These are phyloP conservation scores for Strobilomyces confusus DNA, from an alignment of 768 basidiomycete genomes.

Conservation along the genomic window DNA sequence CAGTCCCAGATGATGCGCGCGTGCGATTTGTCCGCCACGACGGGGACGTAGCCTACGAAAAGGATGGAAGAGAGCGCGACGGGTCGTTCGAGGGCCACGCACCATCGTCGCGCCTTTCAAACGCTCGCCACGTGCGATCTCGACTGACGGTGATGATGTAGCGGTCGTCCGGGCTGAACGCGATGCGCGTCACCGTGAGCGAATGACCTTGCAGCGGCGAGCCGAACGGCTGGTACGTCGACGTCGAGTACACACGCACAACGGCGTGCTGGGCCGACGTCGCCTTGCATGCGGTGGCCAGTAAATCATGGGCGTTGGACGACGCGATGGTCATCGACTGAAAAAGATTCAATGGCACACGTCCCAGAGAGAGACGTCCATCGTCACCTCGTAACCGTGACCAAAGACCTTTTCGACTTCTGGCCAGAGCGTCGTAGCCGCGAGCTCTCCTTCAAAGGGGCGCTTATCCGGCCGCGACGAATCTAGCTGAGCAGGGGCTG, in stretches of 20 bases:
- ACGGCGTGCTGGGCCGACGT: constrained; percentile 86
- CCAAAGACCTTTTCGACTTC: constrained; percentile 97
- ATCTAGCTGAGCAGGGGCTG: constrained; percentile 18
- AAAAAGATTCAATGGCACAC: not conserved
- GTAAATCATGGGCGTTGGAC: constrained; percentile 61
- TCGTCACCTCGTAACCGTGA: constrained; percentile 87
- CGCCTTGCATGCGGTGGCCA: constrained; percentile 91
- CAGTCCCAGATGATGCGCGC: constrained; percentile 95
- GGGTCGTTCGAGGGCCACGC: not conserved
- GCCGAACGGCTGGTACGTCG: constrained; percentile 67
- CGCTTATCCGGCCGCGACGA: constrained; percentile 28
- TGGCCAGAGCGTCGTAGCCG: constrained; percentile 89
- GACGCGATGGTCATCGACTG: constrained; percentile 80
- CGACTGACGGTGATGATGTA: constrained; percentile 82
- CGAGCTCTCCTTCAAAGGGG: constrained; percentile 91
- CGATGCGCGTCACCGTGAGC: constrained; percentile 85
- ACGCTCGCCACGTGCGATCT: constrained; percentile 90
- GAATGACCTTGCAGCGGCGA: constrained; percentile 76
- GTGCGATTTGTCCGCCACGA: constrained; percentile 79
- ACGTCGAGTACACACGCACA: constrained; percentile 75
- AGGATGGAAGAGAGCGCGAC: not conserved
- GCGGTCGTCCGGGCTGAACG: constrained; percentile 83
- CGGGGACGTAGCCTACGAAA: constrained; percentile 51
- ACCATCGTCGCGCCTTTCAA: constrained; percentile 49
- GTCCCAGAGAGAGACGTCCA: not conserved